phyloP scores from a whole-genome alignment of 495 filamentous ascomycete species.

The Sordaria brevicollis region DNA sequence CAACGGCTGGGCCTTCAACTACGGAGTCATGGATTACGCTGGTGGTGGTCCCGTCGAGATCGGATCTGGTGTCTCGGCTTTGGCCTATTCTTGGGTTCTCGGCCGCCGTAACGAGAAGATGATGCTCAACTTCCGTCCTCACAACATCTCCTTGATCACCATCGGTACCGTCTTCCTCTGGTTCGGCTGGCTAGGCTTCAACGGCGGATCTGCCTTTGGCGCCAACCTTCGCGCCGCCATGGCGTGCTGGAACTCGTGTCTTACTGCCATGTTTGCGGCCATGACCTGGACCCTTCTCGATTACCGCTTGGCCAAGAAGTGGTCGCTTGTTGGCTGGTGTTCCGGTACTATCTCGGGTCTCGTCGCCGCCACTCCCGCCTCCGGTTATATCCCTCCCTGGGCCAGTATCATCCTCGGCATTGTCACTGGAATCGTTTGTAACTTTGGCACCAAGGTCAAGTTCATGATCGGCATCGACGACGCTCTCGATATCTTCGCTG shows the following conservation, averaged over 20 bases:
- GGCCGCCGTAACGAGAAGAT: conserved; percentile 97
- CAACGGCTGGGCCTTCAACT: conserved; percentile 87
- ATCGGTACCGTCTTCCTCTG: conserved; percentile 92
- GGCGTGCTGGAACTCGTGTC: conserved; percentile 95
- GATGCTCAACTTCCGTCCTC: conserved; percentile 93
- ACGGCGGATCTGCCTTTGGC: conserved; percentile 94
- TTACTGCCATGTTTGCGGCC: conserved; percentile 80
- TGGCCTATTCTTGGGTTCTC: conserved; percentile 92
- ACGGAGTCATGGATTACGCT: conserved; percentile 92
- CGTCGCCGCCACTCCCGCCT: conserved; percentile 84
- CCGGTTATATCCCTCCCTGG: conserved; percentile 83
- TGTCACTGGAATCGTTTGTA: conserved; percentile 75
- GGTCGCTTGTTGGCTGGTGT: conserved; percentile 99
- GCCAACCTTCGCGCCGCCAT: conserved; percentile 90
- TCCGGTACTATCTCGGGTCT: conserved; percentile 86
- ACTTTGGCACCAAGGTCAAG: conserved; percentile 95
- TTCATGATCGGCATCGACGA: conserved; percentile 94
- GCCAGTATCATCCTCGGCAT: conserved; percentile 78
- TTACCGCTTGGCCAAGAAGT: conserved; percentile 90
- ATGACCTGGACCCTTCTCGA: conserved; percentile 89
- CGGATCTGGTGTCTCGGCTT: conserved; percentile 79
- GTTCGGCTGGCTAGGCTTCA: conserved; percentile 99
- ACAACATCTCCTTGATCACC: conserved; percentile 96
- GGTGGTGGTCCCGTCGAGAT: conserved; percentile 98
- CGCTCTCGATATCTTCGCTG: conserved; percentile 94